Percentiles rank a stretch among this genome's conserved stretches.
phyloP scores from a whole-genome alignment of 331 rosid species.

The Cydonia oblonga region DNA sequence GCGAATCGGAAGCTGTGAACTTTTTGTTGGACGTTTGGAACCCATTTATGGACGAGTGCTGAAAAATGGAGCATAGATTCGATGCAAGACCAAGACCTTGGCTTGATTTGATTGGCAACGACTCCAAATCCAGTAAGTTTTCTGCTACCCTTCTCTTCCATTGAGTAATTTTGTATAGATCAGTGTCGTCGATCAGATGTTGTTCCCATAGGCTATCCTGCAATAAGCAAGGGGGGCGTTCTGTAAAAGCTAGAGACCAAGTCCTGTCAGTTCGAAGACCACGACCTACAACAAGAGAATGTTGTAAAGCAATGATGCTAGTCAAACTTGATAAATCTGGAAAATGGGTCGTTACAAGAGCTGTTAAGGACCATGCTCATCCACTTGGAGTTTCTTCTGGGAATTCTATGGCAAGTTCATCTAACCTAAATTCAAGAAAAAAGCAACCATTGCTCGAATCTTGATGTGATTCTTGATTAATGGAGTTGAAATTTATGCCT shows the following conservation, averaged over 20 bases:
- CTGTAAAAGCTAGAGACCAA: constrained; percentile 14
- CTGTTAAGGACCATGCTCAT: constrained; percentile 35
- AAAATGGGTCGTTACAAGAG: constrained; percentile 31
- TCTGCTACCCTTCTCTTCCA: neutral
- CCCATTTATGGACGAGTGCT: neutral
- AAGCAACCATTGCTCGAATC: neutral
- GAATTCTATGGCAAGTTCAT: constrained; percentile 20
- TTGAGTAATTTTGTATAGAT: neutral
- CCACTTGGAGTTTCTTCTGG: constrained; percentile 19
- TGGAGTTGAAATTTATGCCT: neutral
- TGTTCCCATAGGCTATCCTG: constrained; percentile 30
- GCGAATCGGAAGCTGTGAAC: neutral
- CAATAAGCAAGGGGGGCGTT: constrained; percentile 27
- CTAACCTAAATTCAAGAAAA: neutral
- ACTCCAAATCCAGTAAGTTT: neutral
- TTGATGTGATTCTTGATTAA: neutral
- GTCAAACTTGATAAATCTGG: constrained; percentile 28
- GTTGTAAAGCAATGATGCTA: constrained; percentile 36
- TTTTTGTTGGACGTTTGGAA: too few species aligned
- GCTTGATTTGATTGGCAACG: neutral
- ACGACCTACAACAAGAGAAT: constrained; percentile 29
- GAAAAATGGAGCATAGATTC: neutral
- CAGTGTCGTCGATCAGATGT: constrained; percentile 26
- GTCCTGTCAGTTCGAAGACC: constrained; percentile 6
- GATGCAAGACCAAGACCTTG: neutral